Percentiles rank a stretch among this genome's conserved stretches.
These are phyloP conservation scores for Penicillium flavigenum DNA, from an alignment of 495 filamentous ascomycete species.

Conservation along the genomic window DNA sequence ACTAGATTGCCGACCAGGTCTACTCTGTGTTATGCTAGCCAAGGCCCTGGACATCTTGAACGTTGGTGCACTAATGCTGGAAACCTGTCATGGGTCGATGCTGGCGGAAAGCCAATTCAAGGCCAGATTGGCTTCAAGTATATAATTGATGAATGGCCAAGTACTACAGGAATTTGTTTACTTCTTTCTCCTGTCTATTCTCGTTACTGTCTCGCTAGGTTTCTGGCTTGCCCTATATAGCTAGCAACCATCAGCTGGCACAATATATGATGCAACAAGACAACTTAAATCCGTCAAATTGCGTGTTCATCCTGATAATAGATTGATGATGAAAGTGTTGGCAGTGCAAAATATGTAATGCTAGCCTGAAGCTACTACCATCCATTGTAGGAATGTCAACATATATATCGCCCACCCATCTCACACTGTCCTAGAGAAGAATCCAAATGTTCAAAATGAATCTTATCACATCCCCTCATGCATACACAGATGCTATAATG, in stretches of 20 bases:
- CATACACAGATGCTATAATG: not conserved
- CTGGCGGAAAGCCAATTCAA: slow-evolving; percentile 49
- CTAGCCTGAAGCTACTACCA: not conserved
- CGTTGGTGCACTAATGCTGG: slow-evolving; percentile 20
- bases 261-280: not conserved
- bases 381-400: not conserved
- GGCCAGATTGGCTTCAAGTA: slow-evolving; percentile 34
- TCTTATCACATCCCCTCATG: not conserved
- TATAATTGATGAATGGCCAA: slow-evolving; percentile 9
- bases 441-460: not conserved
- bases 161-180: not conserved
- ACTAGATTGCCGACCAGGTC: slow-evolving; percentile 49
- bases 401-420: not conserved
- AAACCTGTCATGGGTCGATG: slow-evolving; percentile 33
- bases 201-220: not conserved
- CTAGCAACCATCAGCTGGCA: not conserved
- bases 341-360: not conserved
- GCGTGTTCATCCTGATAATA: not conserved
- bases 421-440: not conserved
- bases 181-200: not conserved
- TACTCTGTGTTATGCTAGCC: slow-evolving; percentile 37
- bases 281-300: not conserved
- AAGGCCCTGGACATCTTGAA: slow-evolving; percentile 37
- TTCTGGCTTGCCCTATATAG: not conserved
- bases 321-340: not conserved